Evolutionary conservation across 2,329 filamentous ascomycete species (phyloP), one percentile per base, ranked within the genome.

Genomic region (Didymella exigua): DNA sequence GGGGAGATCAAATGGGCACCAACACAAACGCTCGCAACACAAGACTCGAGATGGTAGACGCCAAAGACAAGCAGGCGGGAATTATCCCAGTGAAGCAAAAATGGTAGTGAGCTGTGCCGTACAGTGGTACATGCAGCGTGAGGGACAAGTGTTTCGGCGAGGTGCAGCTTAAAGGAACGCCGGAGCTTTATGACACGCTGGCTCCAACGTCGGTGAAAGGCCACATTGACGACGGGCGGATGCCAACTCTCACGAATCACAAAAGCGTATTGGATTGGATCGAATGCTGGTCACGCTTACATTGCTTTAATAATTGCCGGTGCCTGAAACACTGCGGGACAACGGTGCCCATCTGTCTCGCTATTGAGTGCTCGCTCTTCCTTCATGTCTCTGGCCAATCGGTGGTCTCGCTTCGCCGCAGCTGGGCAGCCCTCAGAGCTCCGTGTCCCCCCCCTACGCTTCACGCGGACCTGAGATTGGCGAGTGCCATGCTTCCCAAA

Each of bases 131-230:
- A 57, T 59, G 53, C 54, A 49, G 60, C 47, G 61, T 59, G 53
- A 57, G 37, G 54, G 50, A 55, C 41, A 55, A 52, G 58, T 54
- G 59, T 60, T 51, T 60, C 49, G 61, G 63, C 40, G 59, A 61
- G 54, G 54, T 41, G 52, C 47, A 55, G 52, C 56, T 65, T 63
- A 63, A 61, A 66, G 65, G 59, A 57, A 59, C 49, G 56, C 41
- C 54, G 55, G 57, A 60, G 41, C 54, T 59, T 59, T 55, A 61
- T 65, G 66, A 66, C 48, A 64, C 70, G 58, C 59, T 72, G 68
- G 66, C 66, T 62, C 59, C 66, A 70, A 65, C 52, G 46, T 53
- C 42, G 40, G 58, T 54, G 53, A 71, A 59, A 71, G 69, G 70
- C 60, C 69, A 73, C 60, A 62, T 71, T 70, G 66, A 66, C 66